A percentile compares a stretch with the other conserved stretches of the same genome.
Conservation (phyloP, 345 rosid species). For the Populus simonii region DNA sequence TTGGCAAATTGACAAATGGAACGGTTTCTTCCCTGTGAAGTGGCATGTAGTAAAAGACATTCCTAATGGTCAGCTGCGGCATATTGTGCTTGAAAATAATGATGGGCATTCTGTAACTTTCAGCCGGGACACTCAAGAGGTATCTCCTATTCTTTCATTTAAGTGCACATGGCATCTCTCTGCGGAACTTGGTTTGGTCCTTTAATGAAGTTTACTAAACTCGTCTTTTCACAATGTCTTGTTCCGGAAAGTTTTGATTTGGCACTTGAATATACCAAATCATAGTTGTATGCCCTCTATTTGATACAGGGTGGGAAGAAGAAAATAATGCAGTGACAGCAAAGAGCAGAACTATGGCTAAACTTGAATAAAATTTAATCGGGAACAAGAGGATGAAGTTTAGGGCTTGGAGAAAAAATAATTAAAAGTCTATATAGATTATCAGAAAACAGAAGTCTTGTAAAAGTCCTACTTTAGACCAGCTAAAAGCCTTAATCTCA, state of each 20-base stretch:
- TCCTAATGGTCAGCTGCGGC: slow-evolving; percentile 60
- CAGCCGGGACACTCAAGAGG: slow-evolving; percentile 84
- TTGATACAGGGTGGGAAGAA: background rate
- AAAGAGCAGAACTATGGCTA: too few relatives aligned
- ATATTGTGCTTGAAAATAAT: slow-evolving; percentile 64
- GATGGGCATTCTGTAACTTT: slow-evolving; percentile 62
- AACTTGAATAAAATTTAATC: too few relatives aligned
- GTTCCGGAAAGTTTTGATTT: too few relatives aligned
- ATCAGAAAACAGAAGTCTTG: background rate
- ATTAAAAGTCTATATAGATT: too few relatives aligned
- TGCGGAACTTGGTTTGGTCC: background rate
- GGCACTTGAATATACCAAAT: background rate
- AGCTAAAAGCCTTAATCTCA: background rate
- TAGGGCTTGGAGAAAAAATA: too few relatives aligned
- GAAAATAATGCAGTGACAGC: background rate
- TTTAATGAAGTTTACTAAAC: background rate
- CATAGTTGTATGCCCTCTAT: background rate
- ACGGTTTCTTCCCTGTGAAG: slow-evolving; percentile 68
- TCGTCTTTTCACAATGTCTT: background rate
- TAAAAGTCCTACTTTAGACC: background rate
- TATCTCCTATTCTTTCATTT: slow-evolving; percentile 11
- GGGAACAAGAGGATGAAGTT: too few relatives aligned
- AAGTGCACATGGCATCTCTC: background rate
- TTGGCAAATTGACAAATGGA: slow-evolving; percentile 84
- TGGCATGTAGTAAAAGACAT: slow-evolving; percentile 78